Evolutionary conservation across 2,329 filamentous ascomycete genomes (phyloP).

Genomic region (Fusarium denticulatum): DNA sequence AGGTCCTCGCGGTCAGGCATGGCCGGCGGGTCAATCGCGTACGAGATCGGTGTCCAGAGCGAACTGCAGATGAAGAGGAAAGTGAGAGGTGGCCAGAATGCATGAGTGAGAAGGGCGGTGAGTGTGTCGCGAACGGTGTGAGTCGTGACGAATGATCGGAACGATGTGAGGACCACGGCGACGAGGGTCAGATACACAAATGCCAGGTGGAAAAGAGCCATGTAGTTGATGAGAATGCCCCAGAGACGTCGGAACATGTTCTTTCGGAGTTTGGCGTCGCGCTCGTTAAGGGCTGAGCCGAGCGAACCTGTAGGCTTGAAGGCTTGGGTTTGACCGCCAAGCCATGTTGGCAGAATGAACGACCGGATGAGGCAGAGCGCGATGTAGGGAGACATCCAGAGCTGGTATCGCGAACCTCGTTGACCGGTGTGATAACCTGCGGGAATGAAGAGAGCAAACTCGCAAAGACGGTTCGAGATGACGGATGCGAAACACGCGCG

Average conservation of each 20-base stretch:
- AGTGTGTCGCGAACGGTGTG: constrained; percentile 54
- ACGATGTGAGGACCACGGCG: constrained; percentile 60
- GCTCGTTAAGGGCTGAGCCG: constrained; percentile 65
- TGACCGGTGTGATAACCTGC: constrained; percentile 69
- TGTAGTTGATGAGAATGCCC: constrained; percentile 65
- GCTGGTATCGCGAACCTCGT: constrained; percentile 63
- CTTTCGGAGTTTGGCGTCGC: constrained; percentile 61
- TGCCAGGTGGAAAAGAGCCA: constrained; percentile 63
- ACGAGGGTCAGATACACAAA: constrained; percentile 65
- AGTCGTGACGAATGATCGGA: constrained; percentile 58
- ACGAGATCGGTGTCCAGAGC: constrained; percentile 67
- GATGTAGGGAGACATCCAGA: constrained; percentile 73
- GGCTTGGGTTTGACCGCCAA: constrained; percentile 66
- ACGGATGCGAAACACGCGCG: constrained; percentile 63
- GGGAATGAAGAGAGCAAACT: constrained; percentile 67
- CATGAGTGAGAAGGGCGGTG: constrained; percentile 65
- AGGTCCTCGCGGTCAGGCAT: constrained; percentile 68
- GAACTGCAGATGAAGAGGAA: constrained; percentile 65
- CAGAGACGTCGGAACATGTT: constrained; percentile 64
- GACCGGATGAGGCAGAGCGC: constrained; percentile 66
- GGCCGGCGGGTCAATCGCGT: constrained; percentile 68
- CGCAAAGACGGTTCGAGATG: constrained; percentile 63
- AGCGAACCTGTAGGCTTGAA: constrained; percentile 71
- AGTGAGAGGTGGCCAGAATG: constrained; percentile 69
- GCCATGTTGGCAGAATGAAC: constrained; percentile 67